Evolutionary conservation across 139 green algal genomes (phyloP).

Genomic region (Chlorella sp.): DNA sequence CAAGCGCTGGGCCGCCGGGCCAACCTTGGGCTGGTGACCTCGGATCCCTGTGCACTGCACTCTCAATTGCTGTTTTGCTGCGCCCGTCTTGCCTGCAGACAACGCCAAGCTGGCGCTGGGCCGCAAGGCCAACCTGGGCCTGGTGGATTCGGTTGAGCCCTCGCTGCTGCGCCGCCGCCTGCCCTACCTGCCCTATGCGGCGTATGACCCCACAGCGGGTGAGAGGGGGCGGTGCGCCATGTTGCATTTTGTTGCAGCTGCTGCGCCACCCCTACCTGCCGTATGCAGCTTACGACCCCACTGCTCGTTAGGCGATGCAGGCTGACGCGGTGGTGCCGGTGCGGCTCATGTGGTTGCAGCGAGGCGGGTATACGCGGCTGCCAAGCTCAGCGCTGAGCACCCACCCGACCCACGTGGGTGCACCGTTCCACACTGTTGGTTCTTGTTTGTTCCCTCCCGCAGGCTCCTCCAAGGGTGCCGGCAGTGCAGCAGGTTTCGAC

Average conservation of each 20-base stretch:
- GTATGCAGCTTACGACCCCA: neutral
- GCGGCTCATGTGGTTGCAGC: neutral
- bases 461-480: neutral
- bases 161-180: slow-evolving; percentile 21
- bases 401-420: no score
- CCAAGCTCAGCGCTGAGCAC: no score
- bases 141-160: slow-evolving; percentile 4
- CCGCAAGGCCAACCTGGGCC: slow-evolving; percentile 44
- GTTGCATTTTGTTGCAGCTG: neutral
- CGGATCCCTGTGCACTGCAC: no score
- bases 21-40: no score
- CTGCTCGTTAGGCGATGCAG: neutral
- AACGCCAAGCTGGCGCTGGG: slow-evolving; percentile 57
- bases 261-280: no score
- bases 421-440: no score
- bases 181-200: slow-evolving; percentile 55
- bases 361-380: no score
- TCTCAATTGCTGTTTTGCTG: neutral
- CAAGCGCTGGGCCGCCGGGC: no score
- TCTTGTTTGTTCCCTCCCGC: neutral
- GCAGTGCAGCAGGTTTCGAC: neutral
- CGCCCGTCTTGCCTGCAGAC: neutral
- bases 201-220: slow-evolving; percentile 47
- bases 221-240: no score
- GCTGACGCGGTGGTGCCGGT: neutral